Conservation (phyloP, 2,329 filamentous ascomycete species). For the Hawksworthiomyces lignivorus region DNA sequence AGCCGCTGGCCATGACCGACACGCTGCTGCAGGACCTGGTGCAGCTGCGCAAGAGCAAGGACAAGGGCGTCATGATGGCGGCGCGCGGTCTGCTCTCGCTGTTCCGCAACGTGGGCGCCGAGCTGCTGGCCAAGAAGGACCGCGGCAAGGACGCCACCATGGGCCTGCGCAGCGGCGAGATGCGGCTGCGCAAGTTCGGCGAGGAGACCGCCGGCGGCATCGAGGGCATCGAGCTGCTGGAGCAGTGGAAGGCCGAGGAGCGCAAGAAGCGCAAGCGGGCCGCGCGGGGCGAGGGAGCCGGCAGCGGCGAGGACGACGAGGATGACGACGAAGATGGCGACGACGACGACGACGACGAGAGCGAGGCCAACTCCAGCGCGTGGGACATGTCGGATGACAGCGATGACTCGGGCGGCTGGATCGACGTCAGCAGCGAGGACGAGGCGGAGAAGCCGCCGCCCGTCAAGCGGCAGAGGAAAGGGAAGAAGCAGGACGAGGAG, state of each 20-base stretch:
- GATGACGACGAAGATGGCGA: constrained; percentile 54
- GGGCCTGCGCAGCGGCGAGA: constrained; percentile 63
- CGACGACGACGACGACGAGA: constrained; percentile 52
- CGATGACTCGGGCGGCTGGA: constrained; percentile 79
- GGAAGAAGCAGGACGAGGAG: constrained; percentile 18
- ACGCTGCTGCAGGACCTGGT: constrained; percentile 93
- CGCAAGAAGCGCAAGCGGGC: constrained; percentile 62
- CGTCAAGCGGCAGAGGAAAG: constrained; percentile 50
- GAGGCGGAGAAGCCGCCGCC: constrained; percentile 70
- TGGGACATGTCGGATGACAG: constrained; percentile 58
- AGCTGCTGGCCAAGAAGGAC: constrained; percentile 82
- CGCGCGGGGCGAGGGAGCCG: constrained; percentile 46
- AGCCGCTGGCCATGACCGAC: constrained; percentile 93
- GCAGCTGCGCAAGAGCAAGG: constrained; percentile 93
- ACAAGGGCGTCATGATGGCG: constrained; percentile 99
- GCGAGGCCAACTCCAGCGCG: constrained; percentile 43
- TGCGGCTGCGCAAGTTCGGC: constrained; percentile 71
- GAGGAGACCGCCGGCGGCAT: constrained; percentile 75
- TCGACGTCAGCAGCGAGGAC: constrained; percentile 78
- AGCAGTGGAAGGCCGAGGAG: constrained; percentile 91
- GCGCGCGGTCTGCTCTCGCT: constrained; percentile 84
- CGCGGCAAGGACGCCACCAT: constrained; percentile 88
- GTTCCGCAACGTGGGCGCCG: constrained; percentile 84
- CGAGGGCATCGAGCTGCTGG: constrained; percentile 84
- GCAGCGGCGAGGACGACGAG: constrained; percentile 53